These are phyloP conservation scores for Macrolepiota fuliginosa DNA, from an alignment of 768 basidiomycete genomes.

Conservation along the genomic window DNA sequence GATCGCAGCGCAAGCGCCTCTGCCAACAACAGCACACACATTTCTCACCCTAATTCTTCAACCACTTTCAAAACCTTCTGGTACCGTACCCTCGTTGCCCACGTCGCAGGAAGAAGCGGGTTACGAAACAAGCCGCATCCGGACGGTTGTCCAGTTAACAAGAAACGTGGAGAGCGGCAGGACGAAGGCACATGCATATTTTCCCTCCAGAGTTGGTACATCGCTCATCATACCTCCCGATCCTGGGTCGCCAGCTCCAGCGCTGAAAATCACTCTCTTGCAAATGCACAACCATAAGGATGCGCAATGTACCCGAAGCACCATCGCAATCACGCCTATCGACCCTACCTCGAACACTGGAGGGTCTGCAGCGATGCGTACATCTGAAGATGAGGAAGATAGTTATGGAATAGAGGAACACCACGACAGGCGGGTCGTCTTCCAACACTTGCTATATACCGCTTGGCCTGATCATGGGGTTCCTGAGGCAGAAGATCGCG, in stretches of 20 bases:
- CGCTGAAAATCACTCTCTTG: conserved; percentile 59
- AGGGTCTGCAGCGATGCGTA: not conserved
- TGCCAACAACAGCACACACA: conserved; percentile 65
- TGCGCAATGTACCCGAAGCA: conserved; percentile 62
- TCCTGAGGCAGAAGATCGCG: conserved; percentile 58
- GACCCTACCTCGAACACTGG: conserved; percentile 9
- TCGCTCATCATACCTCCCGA: conserved; percentile 46
- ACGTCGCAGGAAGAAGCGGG: not conserved
- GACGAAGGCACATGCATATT: conserved; percentile 77
- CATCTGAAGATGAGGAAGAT: conserved; percentile 8
- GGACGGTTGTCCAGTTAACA: conserved; percentile 83
- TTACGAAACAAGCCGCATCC: conserved; percentile 44
- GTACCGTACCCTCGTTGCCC: not conserved
- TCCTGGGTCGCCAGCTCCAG: conserved; percentile 31
- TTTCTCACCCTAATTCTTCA: conserved; percentile 72
- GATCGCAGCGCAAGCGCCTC: conserved; percentile 85
- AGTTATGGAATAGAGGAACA: conserved; percentile 18
- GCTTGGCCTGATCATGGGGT: conserved; percentile 88
- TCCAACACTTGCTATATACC: conserved; percentile 70
- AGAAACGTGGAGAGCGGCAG: conserved; percentile 65
- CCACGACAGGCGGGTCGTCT: conserved; percentile 38
- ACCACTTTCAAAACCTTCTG: conserved; percentile 35
- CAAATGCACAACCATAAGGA: conserved; percentile 44
- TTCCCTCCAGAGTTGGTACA: conserved; percentile 59
- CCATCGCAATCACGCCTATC: conserved; percentile 49